Evolutionary conservation across 202 grass and related monocot species (phyloP), one percentile per base, ranked within the genome.

Genomic region (Tripidium arundinaceum): DNA sequence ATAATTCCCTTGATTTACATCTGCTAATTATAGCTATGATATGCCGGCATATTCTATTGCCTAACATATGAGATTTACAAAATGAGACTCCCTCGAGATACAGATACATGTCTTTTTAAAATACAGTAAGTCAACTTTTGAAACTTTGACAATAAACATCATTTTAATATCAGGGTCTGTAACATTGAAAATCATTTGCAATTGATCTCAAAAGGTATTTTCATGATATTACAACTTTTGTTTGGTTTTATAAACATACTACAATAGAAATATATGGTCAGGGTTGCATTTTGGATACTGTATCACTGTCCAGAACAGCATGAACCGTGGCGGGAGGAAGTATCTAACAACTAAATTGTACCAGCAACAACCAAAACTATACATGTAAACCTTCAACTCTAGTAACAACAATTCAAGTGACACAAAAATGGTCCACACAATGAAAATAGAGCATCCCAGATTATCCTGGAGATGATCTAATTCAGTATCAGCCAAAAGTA

Each of bases 381-480:
- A 54, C 9, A 16, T 18, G 19, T n/a, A 54, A 43, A 62, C 26
- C 9, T 68, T 68, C 36, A 73, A 79, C 22, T 47, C 54, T 70
- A 36, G 2, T 1, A 75, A 28, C 26, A 79, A 39, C 21, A 37
- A 50, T 52, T 46, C 31, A 59, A 63, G 52, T 55, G 41, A 24
- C 15, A 64, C 34, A n/a, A 39, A 39, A 77, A 71, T 19, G 11
- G n/a, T 73, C 39, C 27, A 34, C 7, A 4, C 2, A 13, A 70
- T 64, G 13, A 26, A 63, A 3, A 77, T 65, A 11, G 5, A 60
- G 50, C 33, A 22, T 74, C 27, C 60, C 40, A 82, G 29, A 85
- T 78, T 52, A 65, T 43, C 11, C 8, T 16, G 65, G 6, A 59
- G 46, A 89, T 40, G 60, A 43, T 16, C 60, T 72, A 79, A 68